Percentiles rank a stretch among this genome's conserved stretches.
Evolutionary conservation across 768 basidiomycete genomes (phyloP).

Genomic region (Rickenella mellea): DNA sequence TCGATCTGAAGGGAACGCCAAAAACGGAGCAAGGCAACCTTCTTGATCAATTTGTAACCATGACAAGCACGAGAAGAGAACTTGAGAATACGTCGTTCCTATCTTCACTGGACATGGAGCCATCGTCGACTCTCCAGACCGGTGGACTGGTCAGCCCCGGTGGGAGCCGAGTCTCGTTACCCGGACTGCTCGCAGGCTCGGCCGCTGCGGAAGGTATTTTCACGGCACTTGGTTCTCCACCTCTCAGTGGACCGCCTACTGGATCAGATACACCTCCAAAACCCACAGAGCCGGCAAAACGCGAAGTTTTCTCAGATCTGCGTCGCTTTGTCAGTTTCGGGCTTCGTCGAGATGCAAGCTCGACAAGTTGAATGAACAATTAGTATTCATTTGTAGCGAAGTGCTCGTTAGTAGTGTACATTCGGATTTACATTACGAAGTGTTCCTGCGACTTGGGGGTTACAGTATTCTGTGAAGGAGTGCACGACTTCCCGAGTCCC

Average conservation of each 20-base stretch:
- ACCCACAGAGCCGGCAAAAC: conserved; percentile 36
- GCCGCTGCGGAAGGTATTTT: conserved; percentile 44
- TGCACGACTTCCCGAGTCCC: too few relatives aligned
- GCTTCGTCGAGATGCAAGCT: conserved; percentile 72
- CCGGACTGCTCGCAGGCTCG: conserved; percentile 16
- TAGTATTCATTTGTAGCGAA: too few relatives aligned
- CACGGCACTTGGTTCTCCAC: conserved; percentile 49
- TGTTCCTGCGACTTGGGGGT: too few relatives aligned
- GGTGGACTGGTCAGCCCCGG: conserved; percentile 55
- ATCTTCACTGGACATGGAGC: conserved; percentile 93
- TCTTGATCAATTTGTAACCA: conserved; percentile 83
- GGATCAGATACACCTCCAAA: conserved; percentile 41
- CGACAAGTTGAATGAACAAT: too few relatives aligned
- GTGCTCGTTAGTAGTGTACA: too few relatives aligned
- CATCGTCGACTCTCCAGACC: conserved; percentile 38
- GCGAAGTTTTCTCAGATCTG: conserved; percentile 85
- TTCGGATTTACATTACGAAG: too few relatives aligned
- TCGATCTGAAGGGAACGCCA: conserved; percentile 90
- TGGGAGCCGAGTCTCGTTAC: conserved; percentile 46
- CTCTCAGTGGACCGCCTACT: conserved; percentile 52
- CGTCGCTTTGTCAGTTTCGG: conserved; percentile 86
- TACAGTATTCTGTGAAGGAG: too few relatives aligned
- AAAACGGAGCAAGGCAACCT: conserved; percentile 81
- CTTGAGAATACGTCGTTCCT: conserved; percentile 88
- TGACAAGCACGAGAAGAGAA: conserved; percentile 87